A percentile compares a stretch with the other conserved stretches of the same genome.
phyloP scores from a whole-genome alignment of 441 rosid genomes.

The Pelargonium australe region DNA sequence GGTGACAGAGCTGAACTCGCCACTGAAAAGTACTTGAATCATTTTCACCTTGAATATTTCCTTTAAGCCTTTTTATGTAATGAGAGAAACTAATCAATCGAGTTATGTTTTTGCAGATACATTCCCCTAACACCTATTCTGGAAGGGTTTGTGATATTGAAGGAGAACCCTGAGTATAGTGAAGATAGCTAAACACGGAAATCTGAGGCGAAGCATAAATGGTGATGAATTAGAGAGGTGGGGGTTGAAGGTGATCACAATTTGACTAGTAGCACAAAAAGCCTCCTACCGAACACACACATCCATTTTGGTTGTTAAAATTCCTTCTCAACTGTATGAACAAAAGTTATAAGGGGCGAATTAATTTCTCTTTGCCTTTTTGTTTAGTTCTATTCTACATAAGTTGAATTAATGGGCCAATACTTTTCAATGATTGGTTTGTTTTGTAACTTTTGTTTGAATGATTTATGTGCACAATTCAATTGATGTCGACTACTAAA shows the following conservation, averaged over 20 bases:
- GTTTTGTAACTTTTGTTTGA: too few relatives aligned
- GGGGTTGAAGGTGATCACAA: too few relatives aligned
- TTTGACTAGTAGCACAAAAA: background rate
- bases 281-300: background rate
- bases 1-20: slow-evolving; percentile 95
- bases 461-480: too few relatives aligned
- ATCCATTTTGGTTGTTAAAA: background rate
- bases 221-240: background rate
- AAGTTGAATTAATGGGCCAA: too few relatives aligned
- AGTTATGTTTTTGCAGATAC: slow-evolving; percentile 41
- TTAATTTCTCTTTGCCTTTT: too few relatives aligned
- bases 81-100: background rate
- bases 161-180: slow-evolving; percentile 67
- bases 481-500: too few relatives aligned
- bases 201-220: background rate
- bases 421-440: too few relatives aligned
- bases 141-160: slow-evolving; percentile 84
- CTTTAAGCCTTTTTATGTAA: background rate
- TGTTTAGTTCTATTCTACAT: too few relatives aligned
- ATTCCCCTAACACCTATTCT: slow-evolving; percentile 82
- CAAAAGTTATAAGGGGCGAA: background rate
- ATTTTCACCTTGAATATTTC: background rate
- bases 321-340: background rate
- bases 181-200: slow-evolving; percentile 31
- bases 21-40: slow-evolving; percentile 63